Percentiles rank a stretch among this genome's conserved stretches.
phyloP scores from a whole-genome alignment of 345 rosid genomes.

The Kandelia obovata region DNA sequence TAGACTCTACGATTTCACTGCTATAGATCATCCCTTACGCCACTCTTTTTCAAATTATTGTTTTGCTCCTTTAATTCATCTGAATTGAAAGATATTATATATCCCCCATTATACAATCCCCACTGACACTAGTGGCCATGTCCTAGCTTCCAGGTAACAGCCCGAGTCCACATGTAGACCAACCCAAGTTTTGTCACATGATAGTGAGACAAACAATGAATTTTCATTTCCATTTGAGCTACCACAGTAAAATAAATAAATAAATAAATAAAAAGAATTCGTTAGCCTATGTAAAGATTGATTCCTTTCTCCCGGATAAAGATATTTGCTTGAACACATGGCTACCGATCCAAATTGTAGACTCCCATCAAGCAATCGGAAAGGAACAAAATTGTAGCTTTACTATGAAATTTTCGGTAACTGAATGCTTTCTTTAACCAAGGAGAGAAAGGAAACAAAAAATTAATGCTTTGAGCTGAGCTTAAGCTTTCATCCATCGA shows the following conservation, averaged over 20 bases:
- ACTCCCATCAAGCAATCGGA: neutral
- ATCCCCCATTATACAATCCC: neutral
- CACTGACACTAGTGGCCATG: neutral
- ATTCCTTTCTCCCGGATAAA: neutral
- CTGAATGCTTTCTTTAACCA: neutral
- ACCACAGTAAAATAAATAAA: no score
- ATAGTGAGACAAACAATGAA: no score
- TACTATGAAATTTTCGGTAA: neutral
- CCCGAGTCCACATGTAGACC: no score
- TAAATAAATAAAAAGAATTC: no score
- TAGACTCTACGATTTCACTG: constrained; percentile 16
- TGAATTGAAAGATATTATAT: neutral
- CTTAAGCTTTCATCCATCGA: no score
- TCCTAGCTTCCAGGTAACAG: neutral
- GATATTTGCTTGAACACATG: neutral
- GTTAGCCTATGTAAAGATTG: no score
- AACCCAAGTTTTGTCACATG: no score
- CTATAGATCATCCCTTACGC: neutral
- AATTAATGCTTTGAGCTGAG: neutral
- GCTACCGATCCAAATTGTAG: neutral
- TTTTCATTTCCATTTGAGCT: no score
- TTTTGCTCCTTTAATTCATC: neutral
- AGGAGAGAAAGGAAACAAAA: neutral
- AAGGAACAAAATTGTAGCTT: neutral
- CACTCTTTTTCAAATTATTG: neutral